A percentile compares a stretch with the other conserved stretches of the same genome.
phyloP scores from a whole-genome alignment of 2,329 filamentous ascomycete species.

The Piedraia hortae region DNA sequence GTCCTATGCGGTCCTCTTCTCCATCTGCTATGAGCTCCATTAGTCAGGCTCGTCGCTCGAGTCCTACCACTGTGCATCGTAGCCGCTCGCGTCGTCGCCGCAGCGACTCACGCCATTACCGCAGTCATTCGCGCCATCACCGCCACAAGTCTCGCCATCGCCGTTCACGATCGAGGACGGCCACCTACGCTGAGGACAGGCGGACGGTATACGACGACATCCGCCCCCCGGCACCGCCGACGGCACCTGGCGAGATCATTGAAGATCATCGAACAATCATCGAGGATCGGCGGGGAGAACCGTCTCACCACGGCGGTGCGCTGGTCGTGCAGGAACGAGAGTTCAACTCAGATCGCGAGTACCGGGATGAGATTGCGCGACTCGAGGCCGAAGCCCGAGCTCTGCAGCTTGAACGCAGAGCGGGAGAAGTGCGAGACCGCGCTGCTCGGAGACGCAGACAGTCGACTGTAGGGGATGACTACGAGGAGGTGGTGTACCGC shows the following conservation, averaged over 20 bases:
- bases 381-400: conserved; percentile 38
- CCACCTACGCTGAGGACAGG: conserved; percentile 8
- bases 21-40: conserved; percentile 8
- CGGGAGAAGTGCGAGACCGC: conserved; percentile 16
- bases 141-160: too few relatives aligned
- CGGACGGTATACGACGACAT: conserved; percentile 11
- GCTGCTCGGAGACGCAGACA: conserved; percentile 17
- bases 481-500: conserved; percentile 16
- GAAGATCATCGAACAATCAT: conserved; percentile 9
- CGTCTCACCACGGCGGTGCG: conserved; percentile 4
- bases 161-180: conserved; percentile 5
- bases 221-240: conserved; percentile 4
- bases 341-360: conserved; percentile 29
- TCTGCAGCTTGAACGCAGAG: conserved; percentile 28
- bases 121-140: conserved; percentile 4
- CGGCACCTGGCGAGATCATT: conserved; percentile 3
- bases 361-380: conserved; percentile 42
- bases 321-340: conserved; percentile 23
- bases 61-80: conserved; percentile 3
- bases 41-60: conserved; percentile 6
- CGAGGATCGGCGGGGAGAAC: conserved; percentile 7
- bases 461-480: conserved; percentile 25
- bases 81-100: conserved; percentile 2
- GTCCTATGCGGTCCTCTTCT: conserved; percentile 6
- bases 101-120: conserved; percentile 4